A percentile compares a stretch with the other conserved stretches of the same genome.
Evolutionary conservation across 768 basidiomycete genomes (phyloP).

Genomic region (Auriculariales sp.): DNA sequence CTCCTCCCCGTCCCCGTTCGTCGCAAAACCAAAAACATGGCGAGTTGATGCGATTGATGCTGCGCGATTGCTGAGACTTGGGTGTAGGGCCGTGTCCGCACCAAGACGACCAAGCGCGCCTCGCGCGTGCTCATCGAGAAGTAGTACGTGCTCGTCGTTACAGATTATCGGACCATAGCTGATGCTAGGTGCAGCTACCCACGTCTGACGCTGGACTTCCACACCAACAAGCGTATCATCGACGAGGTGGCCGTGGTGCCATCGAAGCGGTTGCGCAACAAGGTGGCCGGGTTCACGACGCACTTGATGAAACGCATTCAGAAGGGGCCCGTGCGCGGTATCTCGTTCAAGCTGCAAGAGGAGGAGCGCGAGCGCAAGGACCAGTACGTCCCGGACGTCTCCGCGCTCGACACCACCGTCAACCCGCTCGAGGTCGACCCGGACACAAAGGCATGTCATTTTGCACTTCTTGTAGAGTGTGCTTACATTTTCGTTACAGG

Average conservation of each 20-base stretch:
- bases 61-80: neutral
- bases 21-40: slow-evolving; percentile 33
- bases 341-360: slow-evolving; percentile 99
- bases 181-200: slow-evolving; percentile 59
- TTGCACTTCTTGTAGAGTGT: neutral
- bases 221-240: slow-evolving; percentile 98
- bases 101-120: slow-evolving; percentile 99
- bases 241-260: slow-evolving; percentile 97
- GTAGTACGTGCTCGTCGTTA: slow-evolving; percentile 47
- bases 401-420: slow-evolving; percentile 71
- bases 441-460: slow-evolving; percentile 72
- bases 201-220: slow-evolving; percentile 96
- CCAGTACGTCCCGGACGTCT: slow-evolving; percentile 97
- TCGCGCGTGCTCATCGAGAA: slow-evolving; percentile 98
- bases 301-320: slow-evolving; percentile 99
- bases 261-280: slow-evolving; percentile 98
- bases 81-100: slow-evolving; percentile 90
- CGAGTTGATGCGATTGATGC: slow-evolving; percentile 15
- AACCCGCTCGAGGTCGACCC: slow-evolving; percentile 76
- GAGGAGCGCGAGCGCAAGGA: slow-evolving; percentile 99
- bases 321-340: slow-evolving; percentile 94
- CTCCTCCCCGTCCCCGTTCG: slow-evolving; percentile 15
- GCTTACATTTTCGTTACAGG: slow-evolving; percentile 27
- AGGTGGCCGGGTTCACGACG: slow-evolving; percentile 98
- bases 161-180: neutral